These are phyloP conservation scores for Xylaria sp. DNA, from an alignment of 2,329 filamentous ascomycete genomes.

Conservation along the genomic window DNA sequence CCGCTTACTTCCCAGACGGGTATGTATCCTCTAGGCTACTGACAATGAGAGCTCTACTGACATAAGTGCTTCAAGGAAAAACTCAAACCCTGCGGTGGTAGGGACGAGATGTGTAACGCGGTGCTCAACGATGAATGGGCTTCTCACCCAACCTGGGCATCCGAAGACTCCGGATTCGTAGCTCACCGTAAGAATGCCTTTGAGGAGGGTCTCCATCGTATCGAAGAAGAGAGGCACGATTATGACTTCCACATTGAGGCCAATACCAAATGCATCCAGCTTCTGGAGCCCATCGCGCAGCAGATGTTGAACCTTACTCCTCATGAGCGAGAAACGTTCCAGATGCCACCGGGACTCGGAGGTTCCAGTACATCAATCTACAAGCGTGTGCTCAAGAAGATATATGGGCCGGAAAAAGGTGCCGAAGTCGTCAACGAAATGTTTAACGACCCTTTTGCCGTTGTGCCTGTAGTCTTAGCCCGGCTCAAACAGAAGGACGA, in stretches of 20 bases:
- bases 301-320: slow-evolving; percentile 85
- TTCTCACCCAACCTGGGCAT: slow-evolving; percentile 98
- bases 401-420: slow-evolving; percentile 88
- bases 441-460: slow-evolving; percentile 83
- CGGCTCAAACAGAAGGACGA: slow-evolving; percentile 96
- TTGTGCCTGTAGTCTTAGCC: slow-evolving; percentile 88
- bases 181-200: slow-evolving; percentile 96
- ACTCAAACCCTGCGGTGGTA: slow-evolving; percentile 90
- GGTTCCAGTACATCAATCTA: slow-evolving; percentile 97
- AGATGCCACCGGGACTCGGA: slow-evolving; percentile 83
- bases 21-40: slow-evolving; percentile 50
- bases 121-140: slow-evolving; percentile 99
- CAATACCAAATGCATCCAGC: slow-evolving; percentile 92
- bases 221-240: slow-evolving; percentile 97
- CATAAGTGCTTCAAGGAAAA: slow-evolving; percentile 67
- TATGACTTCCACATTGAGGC: slow-evolving; percentile 99
- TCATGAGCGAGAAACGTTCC: slow-evolving; percentile 77
- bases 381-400: slow-evolving; percentile 96
- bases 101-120: slow-evolving; percentile 91
- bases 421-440: slow-evolving; percentile 88
- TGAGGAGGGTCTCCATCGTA: slow-evolving; percentile 93
- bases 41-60: neutral
- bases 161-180: slow-evolving; percentile 96
- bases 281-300: slow-evolving; percentile 93
- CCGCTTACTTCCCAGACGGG: slow-evolving; percentile 85